A percentile compares a stretch with the other conserved stretches of the same genome.
Evolutionary conservation across 305 asterid genomes (phyloP).

Genomic region (Striga hermonthica): DNA sequence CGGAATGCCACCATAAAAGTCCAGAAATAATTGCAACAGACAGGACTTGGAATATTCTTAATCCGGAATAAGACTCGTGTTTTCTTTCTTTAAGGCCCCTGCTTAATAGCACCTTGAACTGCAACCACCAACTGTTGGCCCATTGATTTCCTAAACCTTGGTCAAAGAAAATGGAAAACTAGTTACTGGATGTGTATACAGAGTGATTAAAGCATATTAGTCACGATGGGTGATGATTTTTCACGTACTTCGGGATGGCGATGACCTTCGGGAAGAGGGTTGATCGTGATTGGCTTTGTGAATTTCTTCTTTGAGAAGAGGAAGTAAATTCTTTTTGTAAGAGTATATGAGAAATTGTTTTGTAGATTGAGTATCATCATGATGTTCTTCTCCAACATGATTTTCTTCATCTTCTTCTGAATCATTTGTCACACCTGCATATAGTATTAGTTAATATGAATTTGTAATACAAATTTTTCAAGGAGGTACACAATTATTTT

Average conservation of each 20-base stretch:
- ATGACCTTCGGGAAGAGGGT: slow-evolving; percentile 27
- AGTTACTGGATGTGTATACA: not conserved
- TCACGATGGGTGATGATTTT: no score
- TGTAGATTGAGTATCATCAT: slow-evolving; percentile 50
- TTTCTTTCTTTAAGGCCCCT: slow-evolving; percentile 78
- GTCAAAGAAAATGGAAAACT: not conserved
- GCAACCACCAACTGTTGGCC: slow-evolving; percentile 84
- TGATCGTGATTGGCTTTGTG: slow-evolving; percentile 30
- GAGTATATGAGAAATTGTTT: slow-evolving; percentile 58
- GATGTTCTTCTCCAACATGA: slow-evolving; percentile 45
- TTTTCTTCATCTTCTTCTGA: slow-evolving; percentile 58
- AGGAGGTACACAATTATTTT: no score
- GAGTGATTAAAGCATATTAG: not conserved
- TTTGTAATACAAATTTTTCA: no score
- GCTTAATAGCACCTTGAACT: slow-evolving; percentile 69
- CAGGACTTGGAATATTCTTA: slow-evolving; percentile 76
- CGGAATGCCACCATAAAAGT: slow-evolving; percentile 95
- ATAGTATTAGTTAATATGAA: no score
- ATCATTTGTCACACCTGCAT: slow-evolving; percentile 68
- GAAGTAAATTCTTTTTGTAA: slow-evolving; percentile 53
- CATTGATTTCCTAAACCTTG: slow-evolving; percentile 61
- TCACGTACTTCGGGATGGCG: slow-evolving; percentile 45
- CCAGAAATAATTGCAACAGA: slow-evolving; percentile 80
- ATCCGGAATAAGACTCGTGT: slow-evolving; percentile 70
- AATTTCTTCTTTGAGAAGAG: slow-evolving; percentile 55